A percentile compares a stretch with the other conserved stretches of the same genome.
Conservation (phyloP, 441 rosid species). For the Erodium texanum region DNA sequence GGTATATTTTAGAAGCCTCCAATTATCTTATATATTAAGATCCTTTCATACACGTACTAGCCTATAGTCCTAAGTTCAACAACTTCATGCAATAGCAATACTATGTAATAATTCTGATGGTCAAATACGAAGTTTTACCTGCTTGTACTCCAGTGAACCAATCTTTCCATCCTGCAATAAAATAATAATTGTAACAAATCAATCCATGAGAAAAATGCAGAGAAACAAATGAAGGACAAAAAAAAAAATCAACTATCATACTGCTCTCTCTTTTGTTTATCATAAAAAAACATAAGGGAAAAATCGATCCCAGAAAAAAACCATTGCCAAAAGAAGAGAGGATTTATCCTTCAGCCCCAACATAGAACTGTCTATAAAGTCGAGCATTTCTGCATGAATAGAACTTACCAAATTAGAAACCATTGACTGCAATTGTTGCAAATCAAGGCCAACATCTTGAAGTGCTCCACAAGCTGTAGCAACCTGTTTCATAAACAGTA, state of each 20-base stretch:
- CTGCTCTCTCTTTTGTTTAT: no score
- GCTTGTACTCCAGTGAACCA: conserved; percentile 70
- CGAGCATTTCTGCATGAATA: background rate
- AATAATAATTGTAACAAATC: conserved; percentile 15
- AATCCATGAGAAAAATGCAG: background rate
- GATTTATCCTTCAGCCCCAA: background rate
- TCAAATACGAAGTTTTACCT: conserved; percentile 37
- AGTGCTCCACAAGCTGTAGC: conserved; percentile 52
- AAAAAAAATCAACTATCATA: no score
- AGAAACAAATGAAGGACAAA: background rate
- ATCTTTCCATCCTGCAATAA: conserved; percentile 74
- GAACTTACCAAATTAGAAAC: conserved; percentile 61
- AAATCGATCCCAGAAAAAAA: no score
- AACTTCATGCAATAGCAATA: background rate
- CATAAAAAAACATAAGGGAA: no score
- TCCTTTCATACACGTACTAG: background rate
- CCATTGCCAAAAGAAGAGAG: background rate
- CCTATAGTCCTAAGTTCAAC: background rate
- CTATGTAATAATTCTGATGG: background rate
- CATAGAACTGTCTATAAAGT: background rate
- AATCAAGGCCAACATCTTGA: conserved; percentile 46
- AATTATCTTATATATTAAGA: no score
- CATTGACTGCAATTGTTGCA: conserved; percentile 53
- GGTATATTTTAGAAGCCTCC: no score
- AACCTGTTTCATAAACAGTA: conserved; percentile 41